phyloP scores from a whole-genome alignment of 768 basidiomycete genomes.

The Saitozyma sp. region DNA sequence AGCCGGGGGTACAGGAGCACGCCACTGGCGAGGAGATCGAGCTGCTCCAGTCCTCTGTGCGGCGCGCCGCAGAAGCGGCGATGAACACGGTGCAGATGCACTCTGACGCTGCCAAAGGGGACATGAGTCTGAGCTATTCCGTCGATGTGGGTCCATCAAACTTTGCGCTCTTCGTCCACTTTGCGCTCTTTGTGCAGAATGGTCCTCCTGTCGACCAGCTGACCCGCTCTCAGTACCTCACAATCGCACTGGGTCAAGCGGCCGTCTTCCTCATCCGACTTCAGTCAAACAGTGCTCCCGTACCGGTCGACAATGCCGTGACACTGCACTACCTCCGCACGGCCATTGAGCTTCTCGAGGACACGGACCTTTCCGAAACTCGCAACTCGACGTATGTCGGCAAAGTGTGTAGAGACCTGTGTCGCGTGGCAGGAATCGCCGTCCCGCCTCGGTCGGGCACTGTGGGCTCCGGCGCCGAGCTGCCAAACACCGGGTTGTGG shows the following conservation, averaged over 20 bases:
- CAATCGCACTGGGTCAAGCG: slow-evolving; percentile 24
- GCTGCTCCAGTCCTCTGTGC: slow-evolving; percentile 9
- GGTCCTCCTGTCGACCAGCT: neutral
- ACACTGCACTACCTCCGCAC: slow-evolving; percentile 14
- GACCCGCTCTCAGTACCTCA: slow-evolving; percentile 15
- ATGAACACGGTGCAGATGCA: slow-evolving; percentile 22
- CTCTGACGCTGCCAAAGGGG: slow-evolving; percentile 15
- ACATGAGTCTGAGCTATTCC: slow-evolving; percentile 23
- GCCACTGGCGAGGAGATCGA: slow-evolving; percentile 3
- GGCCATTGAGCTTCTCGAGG: slow-evolving; percentile 21
- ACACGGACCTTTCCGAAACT: slow-evolving; percentile 23
- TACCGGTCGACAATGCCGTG: slow-evolving; percentile 17
- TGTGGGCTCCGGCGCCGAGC: neutral
- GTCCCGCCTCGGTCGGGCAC: slow-evolving; percentile 9
- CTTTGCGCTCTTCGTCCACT: neutral
- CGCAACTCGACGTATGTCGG: slow-evolving; percentile 16
- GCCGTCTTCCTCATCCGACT: slow-evolving; percentile 25
- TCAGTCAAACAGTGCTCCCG: slow-evolving; percentile 2
- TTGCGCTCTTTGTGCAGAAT: neutral
- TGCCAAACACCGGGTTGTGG: too few relatives aligned
- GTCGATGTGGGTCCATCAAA: slow-evolving; percentile 18
- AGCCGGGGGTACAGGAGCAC: slow-evolving; percentile 14
- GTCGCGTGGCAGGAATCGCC: slow-evolving; percentile 16
- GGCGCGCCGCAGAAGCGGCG: slow-evolving; percentile 20
- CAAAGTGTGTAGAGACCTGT: slow-evolving; percentile 19